These are phyloP conservation scores for Candida tammaniensis DNA, from an alignment of 805 yeast species.

Conservation along the genomic window DNA sequence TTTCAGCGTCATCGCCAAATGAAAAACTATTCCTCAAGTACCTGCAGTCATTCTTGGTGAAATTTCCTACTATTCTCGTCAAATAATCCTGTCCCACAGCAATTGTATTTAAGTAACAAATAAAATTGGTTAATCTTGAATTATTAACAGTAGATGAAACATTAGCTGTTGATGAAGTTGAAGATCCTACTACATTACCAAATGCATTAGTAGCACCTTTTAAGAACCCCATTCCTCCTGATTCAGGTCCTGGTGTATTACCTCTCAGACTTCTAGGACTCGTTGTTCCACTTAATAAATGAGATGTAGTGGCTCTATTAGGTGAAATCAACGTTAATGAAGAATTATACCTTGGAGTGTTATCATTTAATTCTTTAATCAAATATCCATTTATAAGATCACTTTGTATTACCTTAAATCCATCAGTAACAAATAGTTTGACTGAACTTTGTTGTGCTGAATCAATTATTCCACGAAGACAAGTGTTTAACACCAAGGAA, in stretches of 20 bases:
- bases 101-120: slow-evolving; percentile 71
- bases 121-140: slow-evolving; percentile 53
- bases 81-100: slow-evolving; percentile 61
- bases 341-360: slow-evolving; percentile 41
- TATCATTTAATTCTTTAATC: slow-evolving; percentile 32
- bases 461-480: slow-evolving; percentile 62
- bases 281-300: slow-evolving; percentile 12
- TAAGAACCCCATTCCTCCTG: slow-evolving; percentile 32
- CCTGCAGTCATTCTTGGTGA: slow-evolving; percentile 22
- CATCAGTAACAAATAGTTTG: slow-evolving; percentile 50
- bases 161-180: slow-evolving; percentile 21
- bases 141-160: slow-evolving; percentile 29
- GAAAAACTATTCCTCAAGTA: slow-evolving; percentile 27
- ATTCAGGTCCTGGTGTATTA: slow-evolving; percentile 34
- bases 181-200: slow-evolving; percentile 38
- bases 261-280: slow-evolving; percentile 18
- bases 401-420: slow-evolving; percentile 58
- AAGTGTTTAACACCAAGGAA: slow-evolving; percentile 66
- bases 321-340: slow-evolving; percentile 19
- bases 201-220: slow-evolving; percentile 44
- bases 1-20: slow-evolving; percentile 35
- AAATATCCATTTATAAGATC: slow-evolving; percentile 58
- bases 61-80: slow-evolving; percentile 46
- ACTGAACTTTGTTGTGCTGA: slow-evolving; percentile 65
- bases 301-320: slow-evolving; percentile 3